Conservation (phyloP, 73 alveolate genomes). For the Tetrahymena borealis region DNA sequence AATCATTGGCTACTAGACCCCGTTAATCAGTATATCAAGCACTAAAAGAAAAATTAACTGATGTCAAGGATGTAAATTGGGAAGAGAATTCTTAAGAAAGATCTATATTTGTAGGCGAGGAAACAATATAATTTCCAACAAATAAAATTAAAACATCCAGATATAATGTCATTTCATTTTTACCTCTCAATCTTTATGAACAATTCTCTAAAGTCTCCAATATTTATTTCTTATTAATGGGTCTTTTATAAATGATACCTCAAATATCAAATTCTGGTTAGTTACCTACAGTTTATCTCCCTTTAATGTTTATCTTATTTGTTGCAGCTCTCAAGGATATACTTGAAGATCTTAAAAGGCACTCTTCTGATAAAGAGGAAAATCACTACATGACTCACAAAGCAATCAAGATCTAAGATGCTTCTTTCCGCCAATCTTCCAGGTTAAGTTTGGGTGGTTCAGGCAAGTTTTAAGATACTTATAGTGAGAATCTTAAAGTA, state of each 20-base stretch:
- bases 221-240: constrained; percentile 76
- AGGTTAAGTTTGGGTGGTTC: constrained; percentile 23
- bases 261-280: constrained; percentile 78
- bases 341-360: constrained; percentile 78
- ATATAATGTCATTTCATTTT: constrained; percentile 59
- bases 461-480: constrained; percentile 36
- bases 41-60: background rate
- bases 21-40: background rate
- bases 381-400: constrained; percentile 51
- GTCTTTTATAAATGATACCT: constrained; percentile 65
- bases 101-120: background rate
- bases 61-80: background rate
- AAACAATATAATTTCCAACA: background rate
- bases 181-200: constrained; percentile 76
- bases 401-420: background rate
- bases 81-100: background rate
- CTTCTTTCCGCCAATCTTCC: background rate
- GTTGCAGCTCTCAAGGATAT: constrained; percentile 93
- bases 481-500: constrained; percentile 23
- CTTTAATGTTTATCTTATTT: constrained; percentile 14
- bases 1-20: background rate
- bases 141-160: constrained; percentile 76
- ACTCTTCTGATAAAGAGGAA: constrained; percentile 69
- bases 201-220: constrained; percentile 81
- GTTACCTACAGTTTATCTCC: constrained; percentile 69